Percentiles rank a stretch among this genome's conserved stretches.
Conservation (phyloP, 2,329 filamentous ascomycete genomes). For the Herpotrichia juniperi region DNA sequence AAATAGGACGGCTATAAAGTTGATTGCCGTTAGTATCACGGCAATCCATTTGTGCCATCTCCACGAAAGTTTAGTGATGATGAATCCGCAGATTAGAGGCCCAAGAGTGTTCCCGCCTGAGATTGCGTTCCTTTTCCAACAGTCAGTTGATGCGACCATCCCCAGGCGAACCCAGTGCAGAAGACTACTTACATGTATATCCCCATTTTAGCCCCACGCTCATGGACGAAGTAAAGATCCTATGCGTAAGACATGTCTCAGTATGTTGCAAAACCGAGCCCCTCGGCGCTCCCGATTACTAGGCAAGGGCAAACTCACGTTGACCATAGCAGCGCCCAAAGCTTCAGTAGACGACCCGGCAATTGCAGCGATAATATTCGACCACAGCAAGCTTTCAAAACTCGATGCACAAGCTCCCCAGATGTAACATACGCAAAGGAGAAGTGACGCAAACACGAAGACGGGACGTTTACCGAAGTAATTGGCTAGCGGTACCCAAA, state of each 20-base stretch:
- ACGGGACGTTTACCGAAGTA: constrained; percentile 56
- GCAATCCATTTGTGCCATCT: constrained; percentile 47
- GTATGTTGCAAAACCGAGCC: constrained; percentile 1
- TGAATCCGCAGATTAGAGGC: constrained; percentile 47
- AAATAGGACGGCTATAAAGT: constrained; percentile 44
- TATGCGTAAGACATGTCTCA: constrained; percentile 24
- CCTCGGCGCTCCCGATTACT: constrained; percentile 11
- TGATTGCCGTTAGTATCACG: constrained; percentile 31
- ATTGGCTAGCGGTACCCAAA: constrained; percentile 57
- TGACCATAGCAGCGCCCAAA: constrained; percentile 49
- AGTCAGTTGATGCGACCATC: not conserved
- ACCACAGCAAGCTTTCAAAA: constrained; percentile 53
- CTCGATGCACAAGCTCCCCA: constrained; percentile 53
- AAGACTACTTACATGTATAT: constrained; percentile 37
- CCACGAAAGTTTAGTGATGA: constrained; percentile 43
- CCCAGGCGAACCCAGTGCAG: not conserved
- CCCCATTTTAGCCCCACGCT: constrained; percentile 44
- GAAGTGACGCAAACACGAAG: constrained; percentile 51
- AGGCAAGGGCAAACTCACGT: constrained; percentile 22
- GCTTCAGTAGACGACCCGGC: constrained; percentile 54
- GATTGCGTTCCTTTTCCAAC: constrained; percentile 33
- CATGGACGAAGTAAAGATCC: constrained; percentile 39
- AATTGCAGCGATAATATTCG: constrained; percentile 53
- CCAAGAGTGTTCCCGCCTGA: constrained; percentile 47
- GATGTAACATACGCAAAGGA: constrained; percentile 54